phyloP scores from a whole-genome alignment of 352 stramenopile species.

The Pythium periplocum region DNA sequence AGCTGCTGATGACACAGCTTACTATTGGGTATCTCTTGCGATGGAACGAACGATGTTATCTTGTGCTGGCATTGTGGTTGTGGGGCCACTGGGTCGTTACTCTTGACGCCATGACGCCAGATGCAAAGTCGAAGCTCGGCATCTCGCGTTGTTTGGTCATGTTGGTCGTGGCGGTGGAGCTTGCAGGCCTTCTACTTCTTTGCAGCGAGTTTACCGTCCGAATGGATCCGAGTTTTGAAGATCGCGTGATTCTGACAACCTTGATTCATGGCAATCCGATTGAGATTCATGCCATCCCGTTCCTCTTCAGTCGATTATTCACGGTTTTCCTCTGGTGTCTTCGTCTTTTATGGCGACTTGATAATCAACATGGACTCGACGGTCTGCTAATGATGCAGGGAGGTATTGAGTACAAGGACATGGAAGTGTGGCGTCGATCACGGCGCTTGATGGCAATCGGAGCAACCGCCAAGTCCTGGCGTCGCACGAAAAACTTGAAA shows the following conservation, averaged over 20 bases:
- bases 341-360: constrained; percentile 3
- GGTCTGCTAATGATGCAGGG: constrained; percentile 1
- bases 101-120: constrained; percentile 13
- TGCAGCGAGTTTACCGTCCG: neutral
- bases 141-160: neutral
- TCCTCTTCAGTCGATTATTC: constrained; percentile 6
- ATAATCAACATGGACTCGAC: neutral
- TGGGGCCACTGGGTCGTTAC: constrained; percentile 23
- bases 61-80: constrained; percentile 2
- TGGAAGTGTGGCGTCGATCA: constrained; percentile 1
- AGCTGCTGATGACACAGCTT: constrained; percentile 9
- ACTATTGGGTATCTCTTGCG: constrained; percentile 14
- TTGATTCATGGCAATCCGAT: neutral
- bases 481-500: neutral
- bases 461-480: neutral
- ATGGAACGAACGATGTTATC: constrained; percentile 6
- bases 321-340: constrained; percentile 4
- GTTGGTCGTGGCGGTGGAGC: neutral
- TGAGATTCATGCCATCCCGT: constrained; percentile 3
- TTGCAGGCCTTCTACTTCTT: neutral
- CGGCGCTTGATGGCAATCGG: neutral
- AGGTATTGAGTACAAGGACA: constrained; percentile 1
- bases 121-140: neutral
- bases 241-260: neutral
- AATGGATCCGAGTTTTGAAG: neutral